Evolutionary conservation across 2,329 filamentous ascomycete species (phyloP).

Genomic region (Colletotrichum destructivum): DNA sequence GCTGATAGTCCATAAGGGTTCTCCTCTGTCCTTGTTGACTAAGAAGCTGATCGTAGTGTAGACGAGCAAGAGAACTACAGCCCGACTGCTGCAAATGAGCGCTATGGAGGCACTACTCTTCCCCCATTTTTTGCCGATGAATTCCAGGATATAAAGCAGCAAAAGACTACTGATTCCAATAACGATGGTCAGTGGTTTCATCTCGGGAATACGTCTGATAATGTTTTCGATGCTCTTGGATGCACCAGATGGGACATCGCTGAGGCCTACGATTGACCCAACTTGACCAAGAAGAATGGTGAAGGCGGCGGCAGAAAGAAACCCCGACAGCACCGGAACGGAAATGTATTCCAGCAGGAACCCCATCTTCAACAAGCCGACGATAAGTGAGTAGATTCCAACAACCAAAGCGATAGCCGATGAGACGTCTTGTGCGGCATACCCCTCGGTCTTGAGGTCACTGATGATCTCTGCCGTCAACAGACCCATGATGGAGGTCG

Average conservation of each 20-base stretch:
- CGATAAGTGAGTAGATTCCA: constrained; percentile 70
- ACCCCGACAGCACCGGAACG: constrained; percentile 74
- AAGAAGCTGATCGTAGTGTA: constrained; percentile 76
- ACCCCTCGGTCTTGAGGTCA: constrained; percentile 65
- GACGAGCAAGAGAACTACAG: constrained; percentile 72
- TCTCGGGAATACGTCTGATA: constrained; percentile 68
- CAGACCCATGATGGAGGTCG: constrained; percentile 75
- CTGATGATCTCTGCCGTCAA: constrained; percentile 73
- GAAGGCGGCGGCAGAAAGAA: constrained; percentile 77
- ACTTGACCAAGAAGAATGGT: constrained; percentile 78
- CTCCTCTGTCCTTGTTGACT: constrained; percentile 68
- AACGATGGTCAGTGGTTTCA: constrained; percentile 71
- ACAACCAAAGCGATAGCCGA: constrained; percentile 75
- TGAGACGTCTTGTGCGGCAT: constrained; percentile 69
- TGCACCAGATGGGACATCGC: constrained; percentile 64
- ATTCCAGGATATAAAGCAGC: constrained; percentile 69
- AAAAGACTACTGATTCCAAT: constrained; percentile 72
- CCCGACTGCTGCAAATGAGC: constrained; percentile 72
- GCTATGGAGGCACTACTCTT: constrained; percentile 71
- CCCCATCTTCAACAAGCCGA: constrained; percentile 75
- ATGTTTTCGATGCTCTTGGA: constrained; percentile 73
- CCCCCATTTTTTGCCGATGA: constrained; percentile 72
- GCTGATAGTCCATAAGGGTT: constrained; percentile 71
- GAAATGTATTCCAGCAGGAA: constrained; percentile 78
- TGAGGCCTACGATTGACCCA: constrained; percentile 70